phyloP scores from a whole-genome alignment of 306 rosid genomes.

The Acacia melanoxylon region DNA sequence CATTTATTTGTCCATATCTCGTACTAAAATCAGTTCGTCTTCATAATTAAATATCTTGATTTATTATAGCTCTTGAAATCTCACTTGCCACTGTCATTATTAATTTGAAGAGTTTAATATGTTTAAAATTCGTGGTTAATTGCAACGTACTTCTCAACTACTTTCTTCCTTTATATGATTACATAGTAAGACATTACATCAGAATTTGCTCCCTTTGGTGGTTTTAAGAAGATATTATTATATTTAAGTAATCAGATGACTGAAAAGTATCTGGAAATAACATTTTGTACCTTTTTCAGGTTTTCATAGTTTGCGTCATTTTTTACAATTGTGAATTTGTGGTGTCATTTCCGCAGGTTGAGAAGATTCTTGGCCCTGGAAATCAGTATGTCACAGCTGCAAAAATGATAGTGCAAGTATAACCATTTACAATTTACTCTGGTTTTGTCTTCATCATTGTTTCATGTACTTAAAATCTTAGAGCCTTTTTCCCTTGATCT shows the following conservation, averaged over 20 bases:
- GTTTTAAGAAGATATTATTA: not conserved
- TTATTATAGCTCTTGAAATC: conserved; percentile 1
- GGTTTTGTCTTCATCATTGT: not conserved
- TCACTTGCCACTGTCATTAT: not conserved
- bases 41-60: conserved; percentile 8
- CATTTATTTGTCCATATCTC: not conserved
- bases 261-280: conserved; percentile 10
- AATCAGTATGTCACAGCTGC: conserved; percentile 99
- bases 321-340: conserved; percentile 26
- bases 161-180: not conserved
- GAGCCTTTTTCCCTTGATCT: not conserved
- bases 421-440: conserved; percentile 7
- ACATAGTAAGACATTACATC: not conserved
- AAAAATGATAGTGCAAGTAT: conserved; percentile 96
- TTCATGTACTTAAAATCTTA: conserved; percentile 7
- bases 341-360: conserved; percentile 56
- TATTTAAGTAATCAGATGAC: conserved; percentile 1
- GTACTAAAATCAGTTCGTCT: conserved; percentile 4
- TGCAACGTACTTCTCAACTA: not conserved
- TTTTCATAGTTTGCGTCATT: not conserved
- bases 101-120: conserved; percentile 5
- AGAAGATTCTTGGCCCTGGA: conserved; percentile 94
- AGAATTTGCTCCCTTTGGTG: conserved; percentile 11
- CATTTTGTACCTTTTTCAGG: not conserved
- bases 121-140: conserved; percentile 10